Evolutionary conservation across 495 filamentous ascomycete genomes (phyloP).

Genomic region (Jackrogersella multiformis): DNA sequence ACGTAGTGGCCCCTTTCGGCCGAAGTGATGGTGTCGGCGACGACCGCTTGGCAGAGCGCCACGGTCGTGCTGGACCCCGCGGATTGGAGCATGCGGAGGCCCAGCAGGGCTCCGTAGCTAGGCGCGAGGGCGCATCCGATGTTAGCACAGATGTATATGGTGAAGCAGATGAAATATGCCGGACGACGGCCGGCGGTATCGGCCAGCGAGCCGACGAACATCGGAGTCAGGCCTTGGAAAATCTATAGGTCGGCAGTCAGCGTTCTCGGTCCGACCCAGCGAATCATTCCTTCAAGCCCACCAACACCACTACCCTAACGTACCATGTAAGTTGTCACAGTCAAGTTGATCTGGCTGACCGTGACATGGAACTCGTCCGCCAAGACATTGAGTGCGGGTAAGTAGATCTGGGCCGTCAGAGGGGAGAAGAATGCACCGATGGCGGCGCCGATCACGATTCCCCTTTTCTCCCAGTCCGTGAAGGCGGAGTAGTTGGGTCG

Average conservation of each 20-base stretch:
- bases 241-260: conserved; percentile 40
- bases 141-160: conserved; percentile 63
- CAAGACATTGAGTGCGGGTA: conserved; percentile 69
- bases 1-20: conserved; percentile 63
- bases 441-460: conserved; percentile 69
- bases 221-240: conserved; percentile 61
- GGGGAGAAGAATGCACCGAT: conserved; percentile 74
- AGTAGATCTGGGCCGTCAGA: conserved; percentile 75
- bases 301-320: neutral
- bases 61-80: conserved; percentile 61
- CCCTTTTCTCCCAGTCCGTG: conserved; percentile 63
- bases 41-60: conserved; percentile 60
- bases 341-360: conserved; percentile 66
- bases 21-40: conserved; percentile 60
- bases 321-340: conserved; percentile 67
- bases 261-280: neutral
- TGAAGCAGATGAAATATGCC: conserved; percentile 61
- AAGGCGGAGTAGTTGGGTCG: conserved; percentile 61
- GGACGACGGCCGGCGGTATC: conserved; percentile 61
- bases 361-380: conserved; percentile 63
- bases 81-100: conserved; percentile 63
- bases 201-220: conserved; percentile 59
- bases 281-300: neutral
- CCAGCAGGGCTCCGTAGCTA: conserved; percentile 59
- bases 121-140: conserved; percentile 63